Evolutionary conservation across 352 stramenopile species (phyloP).

Genomic region (Paralagenidium karlingii): DNA sequence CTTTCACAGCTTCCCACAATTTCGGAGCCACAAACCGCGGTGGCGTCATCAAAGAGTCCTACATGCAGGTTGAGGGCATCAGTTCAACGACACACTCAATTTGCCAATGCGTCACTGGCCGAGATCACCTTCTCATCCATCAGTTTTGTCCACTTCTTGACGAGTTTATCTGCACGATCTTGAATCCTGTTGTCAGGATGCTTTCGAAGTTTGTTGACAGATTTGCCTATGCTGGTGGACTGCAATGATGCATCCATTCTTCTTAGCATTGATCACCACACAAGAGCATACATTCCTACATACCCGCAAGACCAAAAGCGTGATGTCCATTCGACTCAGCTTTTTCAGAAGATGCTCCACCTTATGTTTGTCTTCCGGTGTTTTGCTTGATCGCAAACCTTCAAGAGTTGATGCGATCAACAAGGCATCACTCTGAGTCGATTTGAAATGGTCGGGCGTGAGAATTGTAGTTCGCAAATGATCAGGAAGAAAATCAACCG

Average conservation of each 20-base stretch:
- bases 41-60: slow-evolving; percentile 31
- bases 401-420: slow-evolving; percentile 51
- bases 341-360: slow-evolving; percentile 53
- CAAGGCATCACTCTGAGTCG: slow-evolving; percentile 60
- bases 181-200: slow-evolving; percentile 45
- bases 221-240: slow-evolving; percentile 78
- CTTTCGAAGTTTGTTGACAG: slow-evolving; percentile 77
- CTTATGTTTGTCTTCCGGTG: slow-evolving; percentile 8
- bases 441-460: slow-evolving; percentile 67
- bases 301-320: slow-evolving; percentile 68
- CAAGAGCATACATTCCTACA: slow-evolving; percentile 1
- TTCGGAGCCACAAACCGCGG: slow-evolving; percentile 47
- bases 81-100: too few species aligned
- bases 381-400: slow-evolving; percentile 23
- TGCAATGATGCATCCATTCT: slow-evolving; percentile 12
- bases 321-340: slow-evolving; percentile 57
- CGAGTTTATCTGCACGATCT: slow-evolving; percentile 25
- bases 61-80: too few species aligned
- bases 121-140: slow-evolving; percentile 38
- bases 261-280: neutral
- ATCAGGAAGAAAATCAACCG: slow-evolving; percentile 72
- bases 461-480: slow-evolving; percentile 70
- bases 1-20: slow-evolving; percentile 61
- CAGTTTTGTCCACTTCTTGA: slow-evolving; percentile 69
- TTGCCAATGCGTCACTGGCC: too few species aligned